Base-by-base conservation (phyloP, 2,329 filamentous ascomycete genomes). In the Trichoderma oligosporum region DNA sequence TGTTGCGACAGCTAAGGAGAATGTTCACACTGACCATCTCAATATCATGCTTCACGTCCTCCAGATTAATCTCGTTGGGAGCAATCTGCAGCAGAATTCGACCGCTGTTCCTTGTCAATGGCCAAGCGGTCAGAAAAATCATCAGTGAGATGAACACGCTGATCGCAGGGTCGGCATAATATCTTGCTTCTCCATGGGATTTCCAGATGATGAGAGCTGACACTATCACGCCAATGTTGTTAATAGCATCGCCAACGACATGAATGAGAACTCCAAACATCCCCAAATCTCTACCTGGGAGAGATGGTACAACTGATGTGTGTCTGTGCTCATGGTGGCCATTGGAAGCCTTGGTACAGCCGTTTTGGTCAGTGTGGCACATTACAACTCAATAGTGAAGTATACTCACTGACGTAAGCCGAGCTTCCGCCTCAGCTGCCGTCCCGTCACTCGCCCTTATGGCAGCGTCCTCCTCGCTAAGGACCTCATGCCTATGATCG, bases 171-270 rank as follows among this genome's bases (percentile, higher is more conserved):
- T 92, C 88, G 4, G 85, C 86, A 63, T 91, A 91, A 73, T 81
- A 89, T 31, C 85, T 77, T 3, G 70, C 75, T 1, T 80, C 74
- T 27, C 80, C 83, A 27, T 78, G 67, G 0, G 80, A 75, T 57
- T 84, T 75, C 87, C 86, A 90, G 67, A 91, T 87, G 29, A 89
- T 76, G 2, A 86, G 65, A 0, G 85, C 86, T 1, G 87, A 81
- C 33, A 86, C 74, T 47, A 91, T 89, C 59, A 92, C 87, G 8
- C 87, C 87, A 9, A 91, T 69, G 63, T 92, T 92, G 72, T 91
- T 91, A 61, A 87, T 76, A 4, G 86, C 86, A 65, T 92, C 88
- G 29, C 87, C 85, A 2, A 88, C 65, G 24, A 91, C 81, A 64
- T 92, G 88, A 12, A 89, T 71, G 9, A 91, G 66, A 1, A 89